Percentiles rank a stretch among this genome's conserved stretches.
phyloP scores from a whole-genome alignment of 768 basidiomycete species.

The Lentinula raphanica region DNA sequence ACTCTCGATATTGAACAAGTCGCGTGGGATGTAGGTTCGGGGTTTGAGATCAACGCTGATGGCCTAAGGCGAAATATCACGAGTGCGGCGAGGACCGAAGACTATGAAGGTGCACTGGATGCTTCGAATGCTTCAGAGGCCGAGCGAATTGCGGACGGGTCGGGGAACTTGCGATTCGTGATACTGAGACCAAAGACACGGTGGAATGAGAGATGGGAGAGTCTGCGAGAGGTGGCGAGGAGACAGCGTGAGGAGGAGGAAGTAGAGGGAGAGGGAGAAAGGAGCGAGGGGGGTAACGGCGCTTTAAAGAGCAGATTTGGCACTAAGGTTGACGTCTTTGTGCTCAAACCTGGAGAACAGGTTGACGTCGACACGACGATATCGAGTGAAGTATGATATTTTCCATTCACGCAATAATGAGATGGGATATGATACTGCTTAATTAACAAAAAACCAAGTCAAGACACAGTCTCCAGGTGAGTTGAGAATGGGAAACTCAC shows the following conservation, averaged over 20 bases:
- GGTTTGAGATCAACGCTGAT: background rate
- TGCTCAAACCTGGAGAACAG: slow-evolving; percentile 3
- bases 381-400: background rate
- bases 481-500: background rate
- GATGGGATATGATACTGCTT: too few species aligned
- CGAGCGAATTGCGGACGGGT: background rate
- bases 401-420: background rate
- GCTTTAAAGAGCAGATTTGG: too few species aligned
- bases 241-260: background rate
- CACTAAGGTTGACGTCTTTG: background rate
- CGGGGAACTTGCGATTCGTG: background rate
- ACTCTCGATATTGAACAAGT: background rate
- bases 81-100: background rate
- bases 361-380: background rate
- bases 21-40: slow-evolving; percentile 2
- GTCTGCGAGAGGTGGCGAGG: background rate
- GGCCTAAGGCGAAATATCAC: background rate
- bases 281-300: background rate
- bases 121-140: background rate
- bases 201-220: slow-evolving; percentile 2
- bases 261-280: background rate
- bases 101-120: too few species aligned
- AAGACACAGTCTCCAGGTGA: background rate
- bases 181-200: background rate
- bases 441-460: too few species aligned